Evolutionary conservation across 805 yeast species (phyloP).

Genomic region (Ogataea degrootiae): DNA sequence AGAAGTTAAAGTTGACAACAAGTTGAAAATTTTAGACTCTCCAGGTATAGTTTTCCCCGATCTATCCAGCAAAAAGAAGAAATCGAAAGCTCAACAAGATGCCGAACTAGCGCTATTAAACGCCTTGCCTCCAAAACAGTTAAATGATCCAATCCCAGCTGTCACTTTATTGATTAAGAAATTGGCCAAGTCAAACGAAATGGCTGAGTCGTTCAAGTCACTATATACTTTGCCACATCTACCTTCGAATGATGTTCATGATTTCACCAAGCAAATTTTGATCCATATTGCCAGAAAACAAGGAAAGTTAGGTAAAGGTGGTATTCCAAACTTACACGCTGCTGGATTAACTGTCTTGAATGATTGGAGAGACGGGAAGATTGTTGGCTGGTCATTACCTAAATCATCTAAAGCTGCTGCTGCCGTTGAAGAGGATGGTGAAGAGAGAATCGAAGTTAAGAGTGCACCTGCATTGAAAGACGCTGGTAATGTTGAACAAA

Average conservation of each 20-base stretch:
- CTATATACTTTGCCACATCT: constrained; percentile 79
- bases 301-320: constrained; percentile 91
- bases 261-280: constrained; percentile 78
- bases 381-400: constrained; percentile 86
- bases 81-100: constrained; percentile 54
- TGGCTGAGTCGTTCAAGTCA: constrained; percentile 70
- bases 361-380: constrained; percentile 97
- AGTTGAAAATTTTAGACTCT: constrained; percentile 83
- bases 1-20: constrained; percentile 88
- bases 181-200: constrained; percentile 64
- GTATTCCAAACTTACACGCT: constrained; percentile 81
- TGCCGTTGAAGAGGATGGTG: constrained; percentile 35
- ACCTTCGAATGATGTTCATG: constrained; percentile 65
- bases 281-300: constrained; percentile 90
- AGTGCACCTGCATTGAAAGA: constrained; percentile 34
- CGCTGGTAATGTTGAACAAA: constrained; percentile 50
- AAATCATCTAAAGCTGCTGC: constrained; percentile 34
- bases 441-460: constrained; percentile 22
- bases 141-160: constrained; percentile 80
- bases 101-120: constrained; percentile 87
- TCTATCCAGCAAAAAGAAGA: constrained; percentile 32
- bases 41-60: constrained; percentile 97
- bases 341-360: constrained; percentile 80
- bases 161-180: constrained; percentile 72
- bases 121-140: constrained; percentile 83